A percentile compares a stretch with the other conserved stretches of the same genome.
Evolutionary conservation across 805 yeast species (phyloP).

Genomic region (Yarrowia porcina): DNA sequence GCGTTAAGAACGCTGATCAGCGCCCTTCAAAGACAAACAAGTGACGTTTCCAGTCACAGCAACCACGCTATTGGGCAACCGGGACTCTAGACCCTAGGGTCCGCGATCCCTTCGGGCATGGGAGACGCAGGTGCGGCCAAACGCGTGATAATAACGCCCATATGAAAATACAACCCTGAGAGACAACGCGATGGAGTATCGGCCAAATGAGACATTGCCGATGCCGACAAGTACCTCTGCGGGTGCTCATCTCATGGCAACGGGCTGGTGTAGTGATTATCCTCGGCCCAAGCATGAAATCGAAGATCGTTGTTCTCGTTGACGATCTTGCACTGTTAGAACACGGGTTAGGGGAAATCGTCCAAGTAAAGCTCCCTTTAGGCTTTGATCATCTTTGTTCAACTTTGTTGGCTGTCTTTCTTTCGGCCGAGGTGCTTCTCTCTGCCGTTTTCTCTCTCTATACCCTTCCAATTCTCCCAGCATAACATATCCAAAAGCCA

Average conservation of each 20-base stretch:
- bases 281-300: constrained; percentile 5
- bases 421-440: not conserved
- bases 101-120: not conserved
- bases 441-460: not conserved
- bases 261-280: constrained; percentile 19
- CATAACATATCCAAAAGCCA: not conserved
- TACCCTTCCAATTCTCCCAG: not conserved
- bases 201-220: not conserved
- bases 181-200: not conserved
- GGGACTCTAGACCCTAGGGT: not conserved
- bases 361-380: not conserved
- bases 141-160: not conserved
- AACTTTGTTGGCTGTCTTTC: not conserved
- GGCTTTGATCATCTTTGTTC: not conserved
- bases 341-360: not conserved
- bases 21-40: not conserved
- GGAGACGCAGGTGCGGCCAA: not conserved
- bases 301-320: not conserved
- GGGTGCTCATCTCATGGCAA: constrained; percentile 3
- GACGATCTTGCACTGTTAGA: not conserved
- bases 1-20: constrained; percentile 11
- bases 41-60: not conserved
- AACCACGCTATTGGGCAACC: not conserved
- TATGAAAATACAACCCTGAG: not conserved
- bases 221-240: not conserved